Base-by-base conservation (phyloP, 164 flowering plant species). In the Echeveria elegans region DNA sequence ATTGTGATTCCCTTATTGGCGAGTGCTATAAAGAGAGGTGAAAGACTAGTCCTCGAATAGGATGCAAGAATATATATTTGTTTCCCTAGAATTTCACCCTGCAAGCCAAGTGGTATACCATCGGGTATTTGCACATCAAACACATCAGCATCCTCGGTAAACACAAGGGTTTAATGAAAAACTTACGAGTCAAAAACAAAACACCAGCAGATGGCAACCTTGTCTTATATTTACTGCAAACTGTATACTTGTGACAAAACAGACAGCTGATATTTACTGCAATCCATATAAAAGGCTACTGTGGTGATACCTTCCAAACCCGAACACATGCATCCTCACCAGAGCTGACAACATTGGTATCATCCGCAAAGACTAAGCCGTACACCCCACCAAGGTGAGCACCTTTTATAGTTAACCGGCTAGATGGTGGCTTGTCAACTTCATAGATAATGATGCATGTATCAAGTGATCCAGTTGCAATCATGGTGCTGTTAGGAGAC, bases 321-420 rank as follows among this genome's bases (percentile, higher is more conserved):
- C 97, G 91, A 26, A 93, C 77, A 75, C 87, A 93, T 31, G 97
- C 98, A 84, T 93, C 98, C 76, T 93, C 98, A 30, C 97, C 97
- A 28, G 97, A 85, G 71, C 95, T 91, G 41, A 84, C 88, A 34
- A 94, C 71, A 67, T 65, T 85, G 66, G 63, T 34, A 12, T 88
- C 85, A 74, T 94, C 97, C 53, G 78, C 76, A 68, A 91, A 94
- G 37, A 80, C 88, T 63, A 94, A 52, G 34, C 93, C 98, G 77
- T 94, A 89, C 21, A 94, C 97, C 47, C 99, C 99, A 68, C 99
- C 99, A 70, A 94, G 69, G 72, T 92, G 97, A 75, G 99, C 97
- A 36, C 88, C 88, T 78, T 89, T 92, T 60, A 95, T 78, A 62
- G 97, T 89, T 71, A 81, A 71, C 21, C 99, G 82, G 73, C 77